Base-by-base conservation (phyloP, 1,284 basidiomycete species). In the Vanrija sp. region DNA sequence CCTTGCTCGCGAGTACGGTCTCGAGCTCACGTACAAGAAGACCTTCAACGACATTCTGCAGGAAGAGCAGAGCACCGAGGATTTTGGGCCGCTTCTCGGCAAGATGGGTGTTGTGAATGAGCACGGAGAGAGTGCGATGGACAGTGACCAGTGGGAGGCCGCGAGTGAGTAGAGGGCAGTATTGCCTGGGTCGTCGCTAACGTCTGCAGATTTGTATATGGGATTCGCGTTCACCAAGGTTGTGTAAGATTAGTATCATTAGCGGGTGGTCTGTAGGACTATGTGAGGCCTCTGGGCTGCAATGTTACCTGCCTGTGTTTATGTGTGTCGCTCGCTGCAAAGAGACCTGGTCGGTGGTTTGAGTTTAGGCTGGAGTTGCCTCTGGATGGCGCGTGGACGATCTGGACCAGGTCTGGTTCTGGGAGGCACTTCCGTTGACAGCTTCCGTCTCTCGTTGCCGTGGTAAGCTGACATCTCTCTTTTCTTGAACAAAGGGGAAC, bases 71-170 rank as follows among this genome's bases (percentile, higher is more conserved):
- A 81, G 86, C 29, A 82, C 87, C 60, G 74, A 82, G 1, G 90
- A 94, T 64, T 94, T 89, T 69, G 83, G 84, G 28, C 83, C 84
- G 25, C 79, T 97, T 21, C 80, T 96, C 73, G 80, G 86, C 57
- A 83, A 84, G 61, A 97, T 97, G 93, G 88, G 86, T 58, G 93
- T 97, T 38, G 83, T 93, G 43, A 86, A 95, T 68, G 73, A 80
- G 19, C 80, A 87, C 44, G 93, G 92, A 3, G 87, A 88, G 75
- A 91, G 88, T 64, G 80, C 89, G 52, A 94, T 97, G 89, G 85
- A 91, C 62, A 86, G 87, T 63, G 87, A 91, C 65, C 92, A 97
- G 75, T 95, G 93, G 90, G 91, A 95, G 68, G 93, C 93, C 61
- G 90, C 91, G 16, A 95, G 93, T 96, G 75, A 78, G 92, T 85